Evolutionary conservation across 768 basidiomycete species (phyloP).

Genomic region (Suillus occidentalis): DNA sequence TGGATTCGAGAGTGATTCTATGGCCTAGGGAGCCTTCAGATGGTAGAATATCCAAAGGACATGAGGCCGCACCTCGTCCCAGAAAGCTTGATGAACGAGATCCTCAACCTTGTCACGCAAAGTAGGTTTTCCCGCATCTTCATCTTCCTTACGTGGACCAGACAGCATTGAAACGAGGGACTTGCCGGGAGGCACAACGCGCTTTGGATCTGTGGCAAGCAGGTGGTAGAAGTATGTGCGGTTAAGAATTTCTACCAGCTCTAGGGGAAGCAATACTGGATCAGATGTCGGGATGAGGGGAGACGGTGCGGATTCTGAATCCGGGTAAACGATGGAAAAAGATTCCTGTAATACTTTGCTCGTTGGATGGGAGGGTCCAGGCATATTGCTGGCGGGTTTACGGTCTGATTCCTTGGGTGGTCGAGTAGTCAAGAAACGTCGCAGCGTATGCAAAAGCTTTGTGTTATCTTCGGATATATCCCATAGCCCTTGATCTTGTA

Average conservation of each 20-base stretch:
- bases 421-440: conserved; percentile 14
- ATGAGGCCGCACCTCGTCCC: conserved; percentile 59
- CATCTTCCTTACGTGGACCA: conserved; percentile 18
- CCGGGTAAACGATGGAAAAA: conserved; percentile 19
- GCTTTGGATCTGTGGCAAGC: conserved; percentile 61
- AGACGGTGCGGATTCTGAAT: conserved; percentile 12
- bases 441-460: conserved; percentile 28
- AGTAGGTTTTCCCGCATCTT: conserved; percentile 27
- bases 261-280: conserved; percentile 44
- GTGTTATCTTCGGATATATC: conserved; percentile 25
- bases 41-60: conserved; percentile 8
- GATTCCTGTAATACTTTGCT: conserved; percentile 5
- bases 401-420: neutral
- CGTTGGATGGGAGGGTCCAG: neutral
- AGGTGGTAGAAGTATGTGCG: conserved; percentile 65
- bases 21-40: conserved; percentile 45
- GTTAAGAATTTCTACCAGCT: conserved; percentile 57
- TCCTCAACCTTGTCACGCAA: conserved; percentile 49
- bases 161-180: conserved; percentile 66
- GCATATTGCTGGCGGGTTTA: neutral
- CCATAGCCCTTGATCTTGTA: conserved; percentile 29
- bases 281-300: conserved; percentile 24
- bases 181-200: conserved; percentile 69
- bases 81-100: conserved; percentile 64
- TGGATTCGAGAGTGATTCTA: conserved; percentile 55